A percentile compares a stretch with the other conserved stretches of the same genome.
Conservation (phyloP, 495 filamentous ascomycete species). For the Neurospora sp. region DNA sequence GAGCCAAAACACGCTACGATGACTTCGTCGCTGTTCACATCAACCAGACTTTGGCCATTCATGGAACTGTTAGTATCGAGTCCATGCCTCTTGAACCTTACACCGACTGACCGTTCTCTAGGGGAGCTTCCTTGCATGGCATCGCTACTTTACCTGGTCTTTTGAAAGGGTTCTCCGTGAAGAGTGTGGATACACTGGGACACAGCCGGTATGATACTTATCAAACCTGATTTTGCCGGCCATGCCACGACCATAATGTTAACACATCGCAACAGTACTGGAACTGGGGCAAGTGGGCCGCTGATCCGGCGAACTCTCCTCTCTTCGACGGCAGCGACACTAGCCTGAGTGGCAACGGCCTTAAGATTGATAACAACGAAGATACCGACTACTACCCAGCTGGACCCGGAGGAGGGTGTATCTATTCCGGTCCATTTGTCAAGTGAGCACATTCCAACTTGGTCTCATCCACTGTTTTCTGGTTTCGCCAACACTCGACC, state of each 20-base stretch:
- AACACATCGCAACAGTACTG: slow-evolving; percentile 34
- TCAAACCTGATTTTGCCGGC: not conserved
- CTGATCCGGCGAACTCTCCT: slow-evolving; percentile 43
- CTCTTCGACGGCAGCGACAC: slow-evolving; percentile 54
- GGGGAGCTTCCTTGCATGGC: slow-evolving; percentile 62
- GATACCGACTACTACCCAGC: slow-evolving; percentile 25
- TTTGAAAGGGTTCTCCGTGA: slow-evolving; percentile 55
- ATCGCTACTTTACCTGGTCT: slow-evolving; percentile 53
- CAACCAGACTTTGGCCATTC: slow-evolving; percentile 50
- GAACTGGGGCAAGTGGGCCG: slow-evolving; percentile 51
- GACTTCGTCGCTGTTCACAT: slow-evolving; percentile 64
- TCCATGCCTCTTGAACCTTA: not conserved
- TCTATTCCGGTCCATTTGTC: slow-evolving; percentile 49
- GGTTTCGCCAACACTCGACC: not conserved
- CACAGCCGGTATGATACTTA: slow-evolving; percentile 17
- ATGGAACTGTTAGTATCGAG: slow-evolving; percentile 35
- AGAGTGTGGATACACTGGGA: slow-evolving; percentile 59
- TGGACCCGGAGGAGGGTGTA: slow-evolving; percentile 61
- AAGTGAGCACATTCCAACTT: slow-evolving; percentile 12
- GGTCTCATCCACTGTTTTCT: not conserved
- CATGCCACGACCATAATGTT: not conserved
- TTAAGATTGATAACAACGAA: slow-evolving; percentile 25
- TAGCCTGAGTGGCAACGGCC: slow-evolving; percentile 54
- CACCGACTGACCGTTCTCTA: slow-evolving; percentile 5
- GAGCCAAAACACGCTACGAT: slow-evolving; percentile 42